Base-by-base conservation (phyloP, 1,284 basidiomycete species). In the Ganoderma sp. region DNA sequence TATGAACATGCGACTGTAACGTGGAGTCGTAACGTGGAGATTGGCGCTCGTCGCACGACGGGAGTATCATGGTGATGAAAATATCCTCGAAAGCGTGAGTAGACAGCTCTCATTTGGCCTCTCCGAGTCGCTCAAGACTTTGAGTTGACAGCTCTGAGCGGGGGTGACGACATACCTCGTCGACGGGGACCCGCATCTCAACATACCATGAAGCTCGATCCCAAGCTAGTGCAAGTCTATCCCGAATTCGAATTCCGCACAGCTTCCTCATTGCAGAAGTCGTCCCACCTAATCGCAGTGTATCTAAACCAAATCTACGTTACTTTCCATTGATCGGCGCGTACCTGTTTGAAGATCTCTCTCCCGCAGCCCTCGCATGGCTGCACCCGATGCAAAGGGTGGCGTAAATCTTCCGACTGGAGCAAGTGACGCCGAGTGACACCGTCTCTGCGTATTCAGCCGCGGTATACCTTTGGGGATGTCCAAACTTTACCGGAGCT, bases 291-390 rank as follows among this genome's bases (percentile, higher is more conserved):
- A 41, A 41, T 32, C 61, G 54, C 54, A 48, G 37, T n/a, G 52
- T 63, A 41, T 34, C 54, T 59, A 39, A 39, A 62, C 52, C 34
- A 52, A 63, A 57, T 66, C 39, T 56, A 17, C n/a, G 45, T 62
- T 37, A 37, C 39, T 10, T 37, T 63, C 14, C 15, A 39, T 48
- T 63, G 66, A 63, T 63, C 61, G 61, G 62, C 66, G 37, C 39
- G 28, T 54, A 15, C 42, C 34, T 34, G 25, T 43, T 37, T 54
- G 12, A 43, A 28, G 41, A 37, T 57, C 52, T 22, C 37, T 15
- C 28, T 39, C 28, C 39, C 28, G 50, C 43, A 48, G 34, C 45
- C 34, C n/a, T 41, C 34, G 48, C 58, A 34, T 48, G 43, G n/a
- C 45, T 39, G 58, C 45, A 39, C 22, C 39, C 59, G 22, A 22